phyloP scores from a whole-genome alignment of 805 yeast genomes.

The Wickerhamiella hasegawae region DNA sequence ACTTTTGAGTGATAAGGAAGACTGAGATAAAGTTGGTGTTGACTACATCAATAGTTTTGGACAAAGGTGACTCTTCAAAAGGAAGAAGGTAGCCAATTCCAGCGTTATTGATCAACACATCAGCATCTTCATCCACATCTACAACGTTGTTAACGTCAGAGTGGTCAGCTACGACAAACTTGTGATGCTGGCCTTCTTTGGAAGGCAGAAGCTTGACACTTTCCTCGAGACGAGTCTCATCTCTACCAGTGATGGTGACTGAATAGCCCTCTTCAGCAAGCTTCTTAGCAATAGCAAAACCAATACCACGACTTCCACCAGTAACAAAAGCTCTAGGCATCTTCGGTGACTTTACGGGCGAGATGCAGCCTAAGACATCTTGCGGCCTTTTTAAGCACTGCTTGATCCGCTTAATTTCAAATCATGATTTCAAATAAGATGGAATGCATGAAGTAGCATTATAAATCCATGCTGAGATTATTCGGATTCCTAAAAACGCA shows the following conservation, averaged over 20 bases:
- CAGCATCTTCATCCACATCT: conserved; percentile 12
- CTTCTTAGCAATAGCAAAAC: conserved; percentile 36
- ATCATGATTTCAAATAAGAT: no score
- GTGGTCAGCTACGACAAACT: conserved; percentile 10
- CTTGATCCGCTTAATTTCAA: no score
- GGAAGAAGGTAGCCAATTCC: conserved; percentile 47
- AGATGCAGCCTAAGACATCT: no score
- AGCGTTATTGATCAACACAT: conserved; percentile 37
- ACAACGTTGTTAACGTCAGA: background rate
- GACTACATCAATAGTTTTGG: conserved; percentile 31
- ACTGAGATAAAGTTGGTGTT: conserved; percentile 45
- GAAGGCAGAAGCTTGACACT: conserved; percentile 13
- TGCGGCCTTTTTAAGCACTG: no score
- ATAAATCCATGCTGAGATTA: no score
- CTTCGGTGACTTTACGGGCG: no score
- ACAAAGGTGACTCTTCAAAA: conserved; percentile 27
- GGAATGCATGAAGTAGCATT: no score
- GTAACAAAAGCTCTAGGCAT: conserved; percentile 26
- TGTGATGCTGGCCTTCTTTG: conserved; percentile 7
- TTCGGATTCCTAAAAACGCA: no score
- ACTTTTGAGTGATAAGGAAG: conserved; percentile 37
- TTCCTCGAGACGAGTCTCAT: conserved; percentile 23
- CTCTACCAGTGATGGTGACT: conserved; percentile 36
- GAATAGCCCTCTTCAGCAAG: conserved; percentile 38
- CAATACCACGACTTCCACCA: conserved; percentile 60